These are phyloP conservation scores for Scenedesmus sp. DNA, from an alignment of 163 green algal genomes.

Conservation along the genomic window DNA sequence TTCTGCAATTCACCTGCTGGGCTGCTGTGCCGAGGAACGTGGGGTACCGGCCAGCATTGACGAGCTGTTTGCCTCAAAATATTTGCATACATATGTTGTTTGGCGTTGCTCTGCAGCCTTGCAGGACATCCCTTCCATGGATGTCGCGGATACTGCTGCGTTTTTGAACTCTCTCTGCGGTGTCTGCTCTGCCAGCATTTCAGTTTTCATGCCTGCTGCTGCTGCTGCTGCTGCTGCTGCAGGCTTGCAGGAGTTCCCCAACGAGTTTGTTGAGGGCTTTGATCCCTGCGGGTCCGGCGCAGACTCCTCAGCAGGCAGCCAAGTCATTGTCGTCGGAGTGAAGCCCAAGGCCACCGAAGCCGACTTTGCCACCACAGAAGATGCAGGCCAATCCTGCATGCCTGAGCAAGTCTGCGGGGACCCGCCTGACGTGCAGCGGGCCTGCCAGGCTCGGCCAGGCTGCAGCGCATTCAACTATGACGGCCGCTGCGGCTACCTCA, in stretches of 20 bases:
- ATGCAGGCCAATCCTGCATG: neutral
- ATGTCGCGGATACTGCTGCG: no score
- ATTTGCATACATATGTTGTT: no score
- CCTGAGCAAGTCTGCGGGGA: constrained; percentile 15
- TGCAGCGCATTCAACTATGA: constrained; percentile 34
- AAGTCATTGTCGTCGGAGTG: neutral
- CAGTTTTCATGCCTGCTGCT: no score
- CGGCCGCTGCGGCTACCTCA: constrained; percentile 1
- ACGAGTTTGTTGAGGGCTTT: neutral
- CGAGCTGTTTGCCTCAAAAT: no score
- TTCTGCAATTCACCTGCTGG: no score
- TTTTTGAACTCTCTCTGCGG: no score
- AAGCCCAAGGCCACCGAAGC: neutral
- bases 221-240: neutral
- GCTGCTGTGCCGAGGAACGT: no score
- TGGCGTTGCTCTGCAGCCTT: no score
- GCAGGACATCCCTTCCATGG: no score
- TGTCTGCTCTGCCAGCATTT: no score
- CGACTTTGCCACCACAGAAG: neutral
- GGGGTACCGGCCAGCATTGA: no score
- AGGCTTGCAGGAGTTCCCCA: neutral
- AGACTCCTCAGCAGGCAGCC: neutral
- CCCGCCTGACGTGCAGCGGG: neutral
- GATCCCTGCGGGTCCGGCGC: neutral
- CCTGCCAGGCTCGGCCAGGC: neutral